phyloP scores from a whole-genome alignment of 306 rosid genomes.

The Rosa chinensis region DNA sequence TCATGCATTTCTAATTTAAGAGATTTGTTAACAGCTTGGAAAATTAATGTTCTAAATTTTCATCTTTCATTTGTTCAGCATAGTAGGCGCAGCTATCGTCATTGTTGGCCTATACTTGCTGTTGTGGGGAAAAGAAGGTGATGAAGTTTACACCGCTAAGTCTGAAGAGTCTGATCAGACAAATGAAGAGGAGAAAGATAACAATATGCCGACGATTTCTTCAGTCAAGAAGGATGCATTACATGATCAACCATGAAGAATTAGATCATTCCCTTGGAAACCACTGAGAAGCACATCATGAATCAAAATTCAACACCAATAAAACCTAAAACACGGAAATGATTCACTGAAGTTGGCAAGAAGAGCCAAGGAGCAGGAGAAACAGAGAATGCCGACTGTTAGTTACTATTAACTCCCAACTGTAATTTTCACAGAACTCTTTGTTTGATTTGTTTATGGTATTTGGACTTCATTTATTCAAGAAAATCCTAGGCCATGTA shows the following conservation, averaged over 20 bases:
- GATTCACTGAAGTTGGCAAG: not conserved
- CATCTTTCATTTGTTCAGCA: slow-evolving; percentile 40
- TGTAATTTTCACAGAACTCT: not conserved
- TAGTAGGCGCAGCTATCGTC: slow-evolving; percentile 63
- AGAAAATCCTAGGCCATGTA: not conserved
- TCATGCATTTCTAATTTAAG: not conserved
- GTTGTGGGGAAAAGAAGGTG: slow-evolving; percentile 82
- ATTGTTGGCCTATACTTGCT: slow-evolving; percentile 66
- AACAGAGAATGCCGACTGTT: not conserved
- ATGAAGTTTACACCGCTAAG: slow-evolving; percentile 31
- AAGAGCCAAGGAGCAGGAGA: not conserved
- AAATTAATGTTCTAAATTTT: not conserved
- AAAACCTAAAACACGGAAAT: not conserved
- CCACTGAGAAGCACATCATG: not conserved
- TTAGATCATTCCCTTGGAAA: not conserved
- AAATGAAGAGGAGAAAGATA: slow-evolving; percentile 1
- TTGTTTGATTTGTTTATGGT: not conserved
- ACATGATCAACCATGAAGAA: slow-evolving; percentile 19
- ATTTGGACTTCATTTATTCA: not conserved
- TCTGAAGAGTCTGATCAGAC: slow-evolving; percentile 25
- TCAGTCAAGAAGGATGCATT: slow-evolving; percentile 5
- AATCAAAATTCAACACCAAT: not conserved
- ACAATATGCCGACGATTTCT: not conserved
- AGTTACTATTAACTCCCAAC: not conserved
- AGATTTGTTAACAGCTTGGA: not conserved